These are phyloP conservation scores for Vicia villosa DNA, from an alignment of 306 rosid genomes.

Conservation along the genomic window DNA sequence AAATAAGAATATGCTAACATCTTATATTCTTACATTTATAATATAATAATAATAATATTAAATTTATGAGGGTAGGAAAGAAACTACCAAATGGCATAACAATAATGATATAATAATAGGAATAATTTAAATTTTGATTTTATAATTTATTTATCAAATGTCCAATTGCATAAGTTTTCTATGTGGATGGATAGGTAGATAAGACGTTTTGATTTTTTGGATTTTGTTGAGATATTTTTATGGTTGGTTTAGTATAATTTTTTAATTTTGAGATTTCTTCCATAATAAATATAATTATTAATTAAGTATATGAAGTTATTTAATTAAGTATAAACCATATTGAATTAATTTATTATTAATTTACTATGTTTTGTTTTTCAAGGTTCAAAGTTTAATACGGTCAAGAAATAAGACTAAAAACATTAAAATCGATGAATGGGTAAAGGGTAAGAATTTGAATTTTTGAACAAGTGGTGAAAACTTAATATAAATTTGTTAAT, in stretches of 20 bases:
- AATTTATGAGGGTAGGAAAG: slow-evolving; percentile 25
- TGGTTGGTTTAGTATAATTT: slow-evolving; percentile 14
- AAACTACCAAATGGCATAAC: slow-evolving; percentile 21
- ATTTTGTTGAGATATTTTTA: slow-evolving; percentile 20
- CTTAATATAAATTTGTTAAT: no score
- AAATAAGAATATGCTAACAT: slow-evolving; percentile 67
- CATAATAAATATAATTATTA: neutral
- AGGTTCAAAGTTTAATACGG: neutral
- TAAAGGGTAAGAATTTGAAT: no score
- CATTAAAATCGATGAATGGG: neutral
- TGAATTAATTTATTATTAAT: neutral
- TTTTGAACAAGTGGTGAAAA: no score
- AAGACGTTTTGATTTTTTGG: neutral
- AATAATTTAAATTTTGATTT: slow-evolving; percentile 19
- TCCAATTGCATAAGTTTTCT: slow-evolving; percentile 15
- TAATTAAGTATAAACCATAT: neutral
- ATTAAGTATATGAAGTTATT: no score
- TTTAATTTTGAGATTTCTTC: neutral
- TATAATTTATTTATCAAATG: slow-evolving; percentile 19
- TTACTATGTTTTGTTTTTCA: neutral
- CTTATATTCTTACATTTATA: slow-evolving; percentile 24
- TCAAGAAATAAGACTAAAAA: neutral
- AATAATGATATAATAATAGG: slow-evolving; percentile 15
- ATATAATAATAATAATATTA: neutral
- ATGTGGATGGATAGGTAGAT: slow-evolving; percentile 15